Conservation (phyloP, 176 grass and related monocot genomes). For the Oryza australiensis region DNA sequence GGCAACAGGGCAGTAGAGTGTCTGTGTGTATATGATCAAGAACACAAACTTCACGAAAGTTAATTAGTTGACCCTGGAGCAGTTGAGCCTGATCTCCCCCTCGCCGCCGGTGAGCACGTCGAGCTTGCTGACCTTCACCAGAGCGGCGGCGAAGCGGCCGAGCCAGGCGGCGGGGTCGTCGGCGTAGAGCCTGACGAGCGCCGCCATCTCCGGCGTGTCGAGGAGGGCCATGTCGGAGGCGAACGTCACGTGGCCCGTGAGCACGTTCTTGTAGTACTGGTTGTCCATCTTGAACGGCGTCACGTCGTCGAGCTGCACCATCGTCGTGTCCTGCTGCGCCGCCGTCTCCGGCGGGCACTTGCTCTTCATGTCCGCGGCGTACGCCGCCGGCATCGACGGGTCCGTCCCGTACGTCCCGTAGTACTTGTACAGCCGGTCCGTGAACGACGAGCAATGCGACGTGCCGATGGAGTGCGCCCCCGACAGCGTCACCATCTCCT, state of each 20-base stretch:
- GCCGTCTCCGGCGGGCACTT: constrained; percentile 41
- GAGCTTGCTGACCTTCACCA: constrained; percentile 45
- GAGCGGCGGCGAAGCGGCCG: constrained; percentile 16
- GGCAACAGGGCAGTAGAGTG: neutral
- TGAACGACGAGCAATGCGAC: constrained; percentile 50
- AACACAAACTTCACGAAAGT: neutral
- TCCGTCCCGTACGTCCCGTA: constrained; percentile 25
- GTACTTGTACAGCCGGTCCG: constrained; percentile 42
- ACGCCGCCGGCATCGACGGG: constrained; percentile 25
- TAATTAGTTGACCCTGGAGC: constrained; percentile 44
- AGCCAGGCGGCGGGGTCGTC: neutral
- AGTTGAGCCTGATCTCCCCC: constrained; percentile 48
- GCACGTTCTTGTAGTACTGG: constrained; percentile 59
- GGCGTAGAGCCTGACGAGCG: constrained; percentile 30
- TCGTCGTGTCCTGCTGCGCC: constrained; percentile 29
- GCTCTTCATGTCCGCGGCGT: constrained; percentile 30
- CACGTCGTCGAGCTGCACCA: constrained; percentile 46
- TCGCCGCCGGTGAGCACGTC: constrained; percentile 47
- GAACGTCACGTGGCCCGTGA: constrained; percentile 30
- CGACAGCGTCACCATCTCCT: constrained; percentile 48
- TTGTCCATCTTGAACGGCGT: constrained; percentile 44
- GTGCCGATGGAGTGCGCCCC: constrained; percentile 55
- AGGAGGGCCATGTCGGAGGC: constrained; percentile 43
- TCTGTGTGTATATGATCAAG: neutral
- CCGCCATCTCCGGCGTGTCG: neutral